Evolutionary conservation across 805 yeast genomes (phyloP), one percentile per base, ranked within the genome.

Genomic region (Metschnikowia dekortorum): DNA sequence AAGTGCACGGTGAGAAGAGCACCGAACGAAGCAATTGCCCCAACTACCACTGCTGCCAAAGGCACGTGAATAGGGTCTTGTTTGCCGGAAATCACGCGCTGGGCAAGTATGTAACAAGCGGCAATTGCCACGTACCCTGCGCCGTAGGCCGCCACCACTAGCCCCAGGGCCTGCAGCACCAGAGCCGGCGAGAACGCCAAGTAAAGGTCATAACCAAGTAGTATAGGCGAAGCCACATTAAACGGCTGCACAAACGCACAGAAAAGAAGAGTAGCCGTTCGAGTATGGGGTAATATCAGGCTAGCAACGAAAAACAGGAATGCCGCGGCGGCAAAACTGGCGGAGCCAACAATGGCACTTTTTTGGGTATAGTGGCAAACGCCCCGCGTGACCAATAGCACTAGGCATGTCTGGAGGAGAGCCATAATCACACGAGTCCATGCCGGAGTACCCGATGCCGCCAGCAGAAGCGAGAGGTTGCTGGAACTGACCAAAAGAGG

Each of bases 181-280:
- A 35, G 46, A 30, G 50, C 44, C 34, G 22, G 22, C 22, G 22
- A 22, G 4, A 46, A 53, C 8, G 53, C 51, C n/a, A 35, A 43
- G 44, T 55, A 63, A 8, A 63, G 18, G 44, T 70, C 74, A 29
- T 57, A 56, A 3, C 66, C 30, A 34, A 68, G 58, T 29, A 65
- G 61, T 26, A 63, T 22, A n/a, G 63, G 57, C 7, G 73, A 65
- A 52, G 63, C 66, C n/a, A 63, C 47, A 45, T 69, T 70, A 61
- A 61, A 61, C 8, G 52, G 57, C 48, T 63, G 62, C 48, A 68
- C 50, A 49, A 63, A 69, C 16, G 69, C 53, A 11, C 73, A 70
- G 38, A 70, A 54, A 29, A 49, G 57, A 26, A 68, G 42, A 32
- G 66, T 64, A 1, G 69, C 53, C 1, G 63, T 53, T 10, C 72